Evolutionary conservation across 768 basidiomycete species (phyloP).

Genomic region (Gymnopilus dilepis): DNA sequence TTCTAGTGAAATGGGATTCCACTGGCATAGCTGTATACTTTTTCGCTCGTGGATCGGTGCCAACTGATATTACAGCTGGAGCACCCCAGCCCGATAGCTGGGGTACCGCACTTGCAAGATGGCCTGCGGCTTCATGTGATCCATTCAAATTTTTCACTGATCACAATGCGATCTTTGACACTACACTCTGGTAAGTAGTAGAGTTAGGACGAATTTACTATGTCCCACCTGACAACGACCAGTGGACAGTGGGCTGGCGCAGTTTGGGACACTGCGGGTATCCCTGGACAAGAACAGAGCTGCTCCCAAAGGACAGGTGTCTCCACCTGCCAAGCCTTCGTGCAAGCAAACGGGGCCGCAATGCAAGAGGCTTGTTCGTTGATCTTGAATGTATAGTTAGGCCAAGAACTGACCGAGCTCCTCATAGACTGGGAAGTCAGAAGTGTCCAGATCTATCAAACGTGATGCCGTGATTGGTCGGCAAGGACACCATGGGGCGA

Average conservation of each 20-base stretch:
- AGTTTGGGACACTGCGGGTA: constrained; percentile 75
- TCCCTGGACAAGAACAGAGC: constrained; percentile 85
- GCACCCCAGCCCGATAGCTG: constrained; percentile 78
- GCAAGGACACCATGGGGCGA: not conserved
- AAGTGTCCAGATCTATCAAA: constrained; percentile 75
- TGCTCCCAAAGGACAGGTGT: constrained; percentile 86
- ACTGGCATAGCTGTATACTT: constrained; percentile 81
- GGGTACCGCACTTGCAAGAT: constrained; percentile 79
- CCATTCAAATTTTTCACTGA: constrained; percentile 80
- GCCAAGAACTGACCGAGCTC: constrained; percentile 5
- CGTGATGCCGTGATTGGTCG: constrained; percentile 4
- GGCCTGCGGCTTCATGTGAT: constrained; percentile 76
- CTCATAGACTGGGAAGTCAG: constrained; percentile 80
- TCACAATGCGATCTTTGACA: constrained; percentile 84
- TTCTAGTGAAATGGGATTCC: constrained; percentile 76
- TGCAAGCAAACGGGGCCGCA: constrained; percentile 71
- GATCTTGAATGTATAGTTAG: not conserved
- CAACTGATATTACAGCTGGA: constrained; percentile 74
- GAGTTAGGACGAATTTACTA: not conserved
- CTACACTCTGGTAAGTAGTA: constrained; percentile 73
- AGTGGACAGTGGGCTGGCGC: constrained; percentile 91
- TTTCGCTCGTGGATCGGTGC: constrained; percentile 77
- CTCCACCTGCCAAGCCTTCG: constrained; percentile 80
- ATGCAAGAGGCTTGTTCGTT: constrained; percentile 81
- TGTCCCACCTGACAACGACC: not conserved